These are phyloP conservation scores for Paralagenidium karlingii DNA, from an alignment of 352 stramenopile species.

Conservation along the genomic window DNA sequence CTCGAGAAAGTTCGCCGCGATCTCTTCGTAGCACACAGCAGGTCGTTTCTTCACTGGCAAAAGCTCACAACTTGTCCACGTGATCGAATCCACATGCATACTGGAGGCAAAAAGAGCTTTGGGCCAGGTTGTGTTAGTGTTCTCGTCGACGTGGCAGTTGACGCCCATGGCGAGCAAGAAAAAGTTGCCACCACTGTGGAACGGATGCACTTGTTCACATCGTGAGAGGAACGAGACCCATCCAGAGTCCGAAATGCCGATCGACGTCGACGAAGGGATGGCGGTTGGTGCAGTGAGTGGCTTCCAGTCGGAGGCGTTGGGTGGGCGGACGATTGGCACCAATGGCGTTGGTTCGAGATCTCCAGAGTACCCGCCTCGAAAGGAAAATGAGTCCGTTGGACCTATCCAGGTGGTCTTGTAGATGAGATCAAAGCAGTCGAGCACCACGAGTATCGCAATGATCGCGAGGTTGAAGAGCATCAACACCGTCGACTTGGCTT, in stretches of 20 bases:
- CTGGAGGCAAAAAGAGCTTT: background rate
- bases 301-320: no score
- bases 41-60: constrained; percentile 3
- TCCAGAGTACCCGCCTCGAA: constrained; percentile 7
- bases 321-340: no score
- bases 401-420: constrained; percentile 18
- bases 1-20: constrained; percentile 2
- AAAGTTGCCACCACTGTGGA: constrained; percentile 3
- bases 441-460: background rate
- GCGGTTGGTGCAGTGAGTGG: no score
- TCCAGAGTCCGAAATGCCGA: constrained; percentile 3
- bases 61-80: constrained; percentile 5
- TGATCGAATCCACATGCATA: constrained; percentile 4
- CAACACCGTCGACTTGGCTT: no score
- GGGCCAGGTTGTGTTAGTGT: constrained; percentile 3
- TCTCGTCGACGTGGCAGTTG: constrained; percentile 3
- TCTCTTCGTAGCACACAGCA: constrained; percentile 4
- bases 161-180: constrained; percentile 5
- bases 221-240: constrained; percentile 9
- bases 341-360: no score
- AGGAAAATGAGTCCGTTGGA: constrained; percentile 9
- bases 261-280: no score
- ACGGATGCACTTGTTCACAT: constrained; percentile 4
- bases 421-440: constrained; percentile 11
- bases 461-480: background rate